Conservation (phyloP, 202 grass and related monocot species). For the Digitaria exilis region DNA sequence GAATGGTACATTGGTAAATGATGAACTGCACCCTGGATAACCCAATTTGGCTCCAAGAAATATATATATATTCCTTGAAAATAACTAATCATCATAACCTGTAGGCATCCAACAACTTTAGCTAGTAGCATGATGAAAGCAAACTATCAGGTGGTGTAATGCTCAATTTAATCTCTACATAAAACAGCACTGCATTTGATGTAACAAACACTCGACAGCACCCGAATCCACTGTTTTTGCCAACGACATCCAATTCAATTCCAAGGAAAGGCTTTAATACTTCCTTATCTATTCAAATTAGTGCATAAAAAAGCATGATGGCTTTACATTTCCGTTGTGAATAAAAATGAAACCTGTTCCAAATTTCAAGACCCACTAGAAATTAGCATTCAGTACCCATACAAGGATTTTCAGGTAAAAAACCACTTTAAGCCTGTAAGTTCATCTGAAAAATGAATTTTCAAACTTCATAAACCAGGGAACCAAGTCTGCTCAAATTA, state of each 20-base stretch:
- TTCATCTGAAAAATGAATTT: constrained; percentile 29
- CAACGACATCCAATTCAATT: not conserved
- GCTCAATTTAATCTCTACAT: not conserved
- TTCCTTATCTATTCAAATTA: not conserved
- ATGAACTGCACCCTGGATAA: not conserved
- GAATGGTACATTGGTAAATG: not conserved
- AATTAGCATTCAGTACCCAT: constrained; percentile 11
- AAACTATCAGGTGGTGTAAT: not conserved
- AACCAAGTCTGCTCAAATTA: not conserved
- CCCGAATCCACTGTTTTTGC: not conserved
- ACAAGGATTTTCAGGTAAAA: not conserved
- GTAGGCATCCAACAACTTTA: not conserved
- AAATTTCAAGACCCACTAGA: not conserved
- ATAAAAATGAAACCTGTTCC: not conserved
- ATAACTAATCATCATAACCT: not conserved
- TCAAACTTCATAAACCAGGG: not conserved
- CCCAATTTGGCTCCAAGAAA: not conserved
- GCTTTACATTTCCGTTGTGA: not conserved
- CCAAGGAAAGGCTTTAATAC: not conserved
- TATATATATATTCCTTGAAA: constrained; percentile 2
- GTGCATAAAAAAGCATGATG: constrained; percentile 9
- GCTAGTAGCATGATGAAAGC: constrained; percentile 15
- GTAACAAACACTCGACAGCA: not conserved
- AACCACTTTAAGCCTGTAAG: not conserved
- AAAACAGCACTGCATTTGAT: constrained; percentile 19